Evolutionary conservation across 2,329 filamentous ascomycete genomes (phyloP).

Genomic region (Alternaria triticimaculans): DNA sequence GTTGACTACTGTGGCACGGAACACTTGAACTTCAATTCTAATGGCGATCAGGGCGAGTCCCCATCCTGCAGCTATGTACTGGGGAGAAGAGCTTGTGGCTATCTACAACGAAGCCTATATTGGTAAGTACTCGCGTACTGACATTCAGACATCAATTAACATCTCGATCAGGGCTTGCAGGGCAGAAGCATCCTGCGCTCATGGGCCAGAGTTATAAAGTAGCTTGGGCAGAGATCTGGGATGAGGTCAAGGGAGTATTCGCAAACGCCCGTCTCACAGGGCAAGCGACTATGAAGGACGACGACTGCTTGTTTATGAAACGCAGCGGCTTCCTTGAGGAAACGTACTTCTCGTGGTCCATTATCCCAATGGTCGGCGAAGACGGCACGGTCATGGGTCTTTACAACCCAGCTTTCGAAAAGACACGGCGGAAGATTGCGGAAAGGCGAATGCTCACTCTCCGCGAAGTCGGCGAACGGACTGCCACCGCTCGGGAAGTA

Average conservation of each 20-base stretch:
- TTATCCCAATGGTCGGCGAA: slow-evolving; percentile 76
- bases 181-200: slow-evolving; percentile 75
- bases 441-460: slow-evolving; percentile 81
- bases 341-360: slow-evolving; percentile 82
- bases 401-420: slow-evolving; percentile 83
- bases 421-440: slow-evolving; percentile 77
- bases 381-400: slow-evolving; percentile 77
- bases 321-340: slow-evolving; percentile 77
- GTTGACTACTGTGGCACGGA: not conserved
- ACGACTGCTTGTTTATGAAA: slow-evolving; percentile 76
- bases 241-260: slow-evolving; percentile 72
- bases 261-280: slow-evolving; percentile 71
- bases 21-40: not conserved
- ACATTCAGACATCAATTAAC: slow-evolving; percentile 4
- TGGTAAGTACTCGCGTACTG: slow-evolving; percentile 24
- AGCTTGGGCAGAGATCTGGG: slow-evolving; percentile 78
- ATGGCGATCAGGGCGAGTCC: slow-evolving; percentile 42
- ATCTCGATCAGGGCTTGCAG: slow-evolving; percentile 61
- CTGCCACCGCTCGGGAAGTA: slow-evolving; percentile 73
- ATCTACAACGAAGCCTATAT: slow-evolving; percentile 76
- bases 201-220: slow-evolving; percentile 76
- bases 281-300: slow-evolving; percentile 83
- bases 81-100: slow-evolving; percentile 72
- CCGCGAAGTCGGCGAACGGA: slow-evolving; percentile 77
- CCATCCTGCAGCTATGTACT: slow-evolving; percentile 75